Base-by-base conservation (phyloP, 352 stramenopile species). In the Globisporangium recalcitrans region DNA sequence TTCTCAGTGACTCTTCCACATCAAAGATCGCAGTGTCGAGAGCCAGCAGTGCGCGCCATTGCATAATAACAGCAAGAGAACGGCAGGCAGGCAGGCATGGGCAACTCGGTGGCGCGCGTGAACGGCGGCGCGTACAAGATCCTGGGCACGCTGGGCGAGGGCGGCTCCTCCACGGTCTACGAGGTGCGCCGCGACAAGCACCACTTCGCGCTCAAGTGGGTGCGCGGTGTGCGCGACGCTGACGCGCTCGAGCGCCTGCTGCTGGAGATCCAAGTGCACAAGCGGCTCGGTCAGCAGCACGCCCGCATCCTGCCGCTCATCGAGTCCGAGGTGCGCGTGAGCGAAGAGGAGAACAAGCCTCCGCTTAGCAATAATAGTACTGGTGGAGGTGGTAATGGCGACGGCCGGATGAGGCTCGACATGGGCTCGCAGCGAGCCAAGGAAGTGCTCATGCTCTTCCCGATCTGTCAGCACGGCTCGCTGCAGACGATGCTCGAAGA, bases 141-240 rank as follows among this genome's bases (percentile, higher is more conserved):
- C 61, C 51, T 84, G 32, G 65, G 79, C 11, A 60, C 67, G 53
- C 61, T 96, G 3, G 85, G 68, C 4, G 83, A 88, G 1, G 87
- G 87, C 27, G 87, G 87, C 32, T 96, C 89, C 63, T 78, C 83
- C 27, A 67, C 74, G 13, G 87, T 95, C 46, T 82, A 85, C 55
- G 55, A 74, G 21, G 84, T 89, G 48, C 67, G 70, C 21, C 73
- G 78, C 29, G 59, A 68, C 22, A 58, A 68, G 13, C 40, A 44
- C 34, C 52, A 60, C 38, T 77, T 76, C 26, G 87, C 85, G 52
- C 72, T 94, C 36, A 95, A 95, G 58, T 84, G 75, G 75, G 76
- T 70, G 62, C 70, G 80, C 59, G 71, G 70, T 42, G 64, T 87
- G 61, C 61, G 72, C 27, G 80, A 88, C 31, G 54, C 58, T 52